Evolutionary conservation across 2,329 filamentous ascomycete species (phyloP).

Genomic region (Penicillium sp.): DNA sequence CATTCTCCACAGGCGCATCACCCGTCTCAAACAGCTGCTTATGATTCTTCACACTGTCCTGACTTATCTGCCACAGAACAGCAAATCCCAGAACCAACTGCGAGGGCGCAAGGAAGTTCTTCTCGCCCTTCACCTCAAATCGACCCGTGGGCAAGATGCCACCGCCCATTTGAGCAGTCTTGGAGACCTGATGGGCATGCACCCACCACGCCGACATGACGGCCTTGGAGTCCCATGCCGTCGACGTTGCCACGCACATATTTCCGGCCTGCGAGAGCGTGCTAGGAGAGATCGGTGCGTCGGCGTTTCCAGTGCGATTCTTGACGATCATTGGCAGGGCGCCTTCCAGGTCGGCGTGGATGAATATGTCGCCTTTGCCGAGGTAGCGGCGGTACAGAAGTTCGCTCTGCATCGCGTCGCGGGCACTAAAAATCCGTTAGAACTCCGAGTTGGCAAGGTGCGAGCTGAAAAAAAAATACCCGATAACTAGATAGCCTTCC

Average conservation of each 20-base stretch:
- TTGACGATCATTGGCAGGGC: slow-evolving; percentile 87
- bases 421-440: slow-evolving; percentile 54
- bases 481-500: slow-evolving; percentile 90
- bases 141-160: slow-evolving; percentile 72
- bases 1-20: slow-evolving; percentile 26
- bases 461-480: slow-evolving; percentile 37
- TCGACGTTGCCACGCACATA: slow-evolving; percentile 79
- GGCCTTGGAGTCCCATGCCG: slow-evolving; percentile 94
- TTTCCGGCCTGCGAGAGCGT: slow-evolving; percentile 89
- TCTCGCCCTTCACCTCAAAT: slow-evolving; percentile 81
- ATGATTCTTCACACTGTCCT: slow-evolving; percentile 81
- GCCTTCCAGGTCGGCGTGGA: slow-evolving; percentile 85
- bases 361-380: slow-evolving; percentile 85
- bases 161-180: slow-evolving; percentile 77
- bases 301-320: slow-evolving; percentile 74
- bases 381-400: slow-evolving; percentile 86
- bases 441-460: not conserved
- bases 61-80: slow-evolving; percentile 83
- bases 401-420: slow-evolving; percentile 87
- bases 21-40: slow-evolving; percentile 61
- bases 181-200: slow-evolving; percentile 83
- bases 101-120: slow-evolving; percentile 86
- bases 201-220: slow-evolving; percentile 98
- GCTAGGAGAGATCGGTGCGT: slow-evolving; percentile 86
- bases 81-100: slow-evolving; percentile 86